Base-by-base conservation (phyloP, 345 rosid species). In the Boechera divaricarpa region DNA sequence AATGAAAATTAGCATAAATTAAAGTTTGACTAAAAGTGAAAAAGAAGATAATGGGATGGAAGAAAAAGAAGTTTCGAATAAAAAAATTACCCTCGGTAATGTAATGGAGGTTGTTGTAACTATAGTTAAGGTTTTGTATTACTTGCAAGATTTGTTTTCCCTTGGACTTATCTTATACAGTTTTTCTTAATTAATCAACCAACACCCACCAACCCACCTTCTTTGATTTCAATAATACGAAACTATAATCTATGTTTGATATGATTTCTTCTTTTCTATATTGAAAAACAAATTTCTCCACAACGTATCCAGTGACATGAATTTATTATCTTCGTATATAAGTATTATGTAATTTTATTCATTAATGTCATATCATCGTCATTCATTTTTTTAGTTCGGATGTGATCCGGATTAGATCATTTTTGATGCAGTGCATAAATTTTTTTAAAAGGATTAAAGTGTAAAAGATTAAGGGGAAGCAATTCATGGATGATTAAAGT, bases 151-250 rank as follows among this genome's bases (percentile, higher is more conserved):
- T 3, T 31, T 21, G 24, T 21, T 21, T 21, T 1, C 24, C 24
- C 24, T 21, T 21, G 24, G 24, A 21, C 24, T 3, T 31, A 3
- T 31, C 32, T 31, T 31, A 31, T 31, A 4, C 58, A 63, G 24
- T 64, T 39, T 54, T 41, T 21, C 39, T 45, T 65, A 57, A 47
- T 58, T 58, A 67, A 75, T 57, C 67, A 67, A 59, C 73, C 32
- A 67, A 58, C 44, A 54, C 47, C 77, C 35, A 75, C 47, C 77
- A 24, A 75, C 61, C 74, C 56, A 70, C 24, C 28, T 67, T 58
- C 10, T n/a, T 67, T 48, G 28, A 26, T 24, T 75, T 56, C 36
- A 33, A 55, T 44, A 16, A 11, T 36, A 48, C 26, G 49, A 54
- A 31, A 12, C 1, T 42, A 32, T 51, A 52, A 5, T 18, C 6